These are phyloP conservation scores for Diaporthe capsici DNA, from an alignment of 2,329 filamentous ascomycete species.

Conservation along the genomic window DNA sequence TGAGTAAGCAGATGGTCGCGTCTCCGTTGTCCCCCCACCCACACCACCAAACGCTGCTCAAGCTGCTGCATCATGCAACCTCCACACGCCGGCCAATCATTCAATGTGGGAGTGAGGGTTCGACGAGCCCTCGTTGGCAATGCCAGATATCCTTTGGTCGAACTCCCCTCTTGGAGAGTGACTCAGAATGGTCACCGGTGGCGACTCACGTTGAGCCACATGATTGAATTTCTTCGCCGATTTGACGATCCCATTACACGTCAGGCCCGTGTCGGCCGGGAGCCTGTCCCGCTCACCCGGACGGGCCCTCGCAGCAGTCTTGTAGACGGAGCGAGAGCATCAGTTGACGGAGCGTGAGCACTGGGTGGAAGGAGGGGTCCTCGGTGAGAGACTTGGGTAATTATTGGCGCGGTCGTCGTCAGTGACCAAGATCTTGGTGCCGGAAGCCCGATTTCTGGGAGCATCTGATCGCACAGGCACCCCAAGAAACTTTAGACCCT, in stretches of 20 bases:
- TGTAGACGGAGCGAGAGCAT: background rate
- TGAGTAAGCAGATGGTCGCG: constrained; percentile 6
- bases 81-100: constrained; percentile 16
- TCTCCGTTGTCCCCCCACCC: constrained; percentile 7
- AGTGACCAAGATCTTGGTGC: constrained; percentile 16
- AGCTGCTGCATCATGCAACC: constrained; percentile 32
- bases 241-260: constrained; percentile 20
- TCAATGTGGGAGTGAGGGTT: background rate
- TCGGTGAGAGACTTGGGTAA: constrained; percentile 30
- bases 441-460: constrained; percentile 3
- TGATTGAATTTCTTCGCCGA: constrained; percentile 21
- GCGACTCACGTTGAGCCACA: constrained; percentile 21
- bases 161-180: constrained; percentile 4
- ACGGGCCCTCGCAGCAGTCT: background rate
- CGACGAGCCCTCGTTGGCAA: background rate
- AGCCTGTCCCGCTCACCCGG: background rate
- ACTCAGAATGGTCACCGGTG: constrained; percentile 31
- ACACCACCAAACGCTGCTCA: constrained; percentile 16
- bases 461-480: background rate
- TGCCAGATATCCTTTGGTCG: constrained; percentile 11
- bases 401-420: constrained; percentile 12
- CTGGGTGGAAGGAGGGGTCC: background rate
- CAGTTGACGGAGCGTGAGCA: constrained; percentile 4
- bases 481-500: background rate
- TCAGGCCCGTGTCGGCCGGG: constrained; percentile 22